Base-by-base conservation (phyloP, 805 yeast genomes). In the Metschnikowia lachancei region DNA sequence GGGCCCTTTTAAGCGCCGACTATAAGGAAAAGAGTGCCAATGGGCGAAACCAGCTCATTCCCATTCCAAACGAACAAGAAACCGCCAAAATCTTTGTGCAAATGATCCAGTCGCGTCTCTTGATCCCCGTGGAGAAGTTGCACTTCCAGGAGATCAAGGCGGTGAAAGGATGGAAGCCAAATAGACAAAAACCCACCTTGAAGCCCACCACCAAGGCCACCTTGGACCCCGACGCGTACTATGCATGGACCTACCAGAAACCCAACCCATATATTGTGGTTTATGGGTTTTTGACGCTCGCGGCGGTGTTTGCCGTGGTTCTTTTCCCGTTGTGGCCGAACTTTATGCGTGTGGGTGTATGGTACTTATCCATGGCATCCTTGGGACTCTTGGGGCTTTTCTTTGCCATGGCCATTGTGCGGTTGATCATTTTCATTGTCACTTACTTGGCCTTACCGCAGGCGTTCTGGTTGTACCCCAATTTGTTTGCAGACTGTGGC, bases 401-500 rank as follows among this genome's bases (percentile, higher is more conserved):
- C 66, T 85, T 94, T 54, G 85, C 68, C 17, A 65, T 87, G 56
- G 96, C 97, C 1, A 75, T 94, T 36, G 69, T 92, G 29, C 78
- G 99, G 61, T 71, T 91, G 62, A 73, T 91, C 34, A 62, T 94
- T 20, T 88, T 82, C 57, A 55, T 76, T 20, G 55, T 85, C 42
- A 78, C 90, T 0, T 76, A 78, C 53, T 69, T 83, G 39, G 66
- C 78, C 1, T 69, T 77, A 46, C 78, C 81, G 7, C 81, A 81
- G 36, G 96, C 95, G n/a, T 76, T 94, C 63, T 94, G 99, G 99
- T 64, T 94, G 39, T 92, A 89, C 76, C 99, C 99, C 46, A 92
- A 92, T 63, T 74, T 94, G 61, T 94, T 91, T 67, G 99, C 84
- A 52, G 99, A 94, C 62, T 91, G 95, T 58, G 96, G 97, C 19